Percentiles rank a stretch among this genome's conserved stretches.
These are phyloP conservation scores for Kalmusia sp. DNA, from an alignment of 2,329 filamentous ascomycete species.

Conservation along the genomic window DNA sequence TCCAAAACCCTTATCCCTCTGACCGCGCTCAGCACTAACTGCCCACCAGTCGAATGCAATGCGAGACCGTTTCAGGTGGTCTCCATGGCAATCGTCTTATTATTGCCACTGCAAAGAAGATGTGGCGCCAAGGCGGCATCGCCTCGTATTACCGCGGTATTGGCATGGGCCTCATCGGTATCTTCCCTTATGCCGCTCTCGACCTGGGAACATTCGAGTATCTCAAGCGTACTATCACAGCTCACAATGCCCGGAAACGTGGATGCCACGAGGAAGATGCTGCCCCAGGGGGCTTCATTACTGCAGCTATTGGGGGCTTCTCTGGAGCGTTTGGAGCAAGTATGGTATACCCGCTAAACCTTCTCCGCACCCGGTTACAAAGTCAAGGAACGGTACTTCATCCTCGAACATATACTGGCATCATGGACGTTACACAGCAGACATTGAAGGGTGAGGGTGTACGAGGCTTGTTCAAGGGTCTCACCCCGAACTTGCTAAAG, in stretches of 20 bases:
- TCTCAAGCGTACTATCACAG: slow-evolving; percentile 77
- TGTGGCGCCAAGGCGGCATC: slow-evolving; percentile 79
- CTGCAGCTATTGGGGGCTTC: slow-evolving; percentile 87
- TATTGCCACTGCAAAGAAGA: slow-evolving; percentile 80
- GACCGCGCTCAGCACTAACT: slow-evolving; percentile 6
- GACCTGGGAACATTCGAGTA: slow-evolving; percentile 96
- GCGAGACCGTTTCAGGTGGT: slow-evolving; percentile 87
- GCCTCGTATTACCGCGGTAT: slow-evolving; percentile 87
- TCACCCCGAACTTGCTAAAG: slow-evolving; percentile 95
- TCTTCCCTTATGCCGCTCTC: slow-evolving; percentile 98
- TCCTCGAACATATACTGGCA: slow-evolving; percentile 86
- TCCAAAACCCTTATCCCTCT: background rate
- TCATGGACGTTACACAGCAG: slow-evolving; percentile 84
- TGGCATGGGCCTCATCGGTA: slow-evolving; percentile 91
- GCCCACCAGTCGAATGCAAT: slow-evolving; percentile 76
- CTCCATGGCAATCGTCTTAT: slow-evolving; percentile 84
- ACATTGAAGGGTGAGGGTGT: slow-evolving; percentile 84
- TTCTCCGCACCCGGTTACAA: slow-evolving; percentile 89
- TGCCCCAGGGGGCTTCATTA: slow-evolving; percentile 78
- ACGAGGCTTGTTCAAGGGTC: slow-evolving; percentile 88
- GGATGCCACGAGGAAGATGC: slow-evolving; percentile 83
- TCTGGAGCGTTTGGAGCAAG: slow-evolving; percentile 91
- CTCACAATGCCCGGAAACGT: slow-evolving; percentile 71
- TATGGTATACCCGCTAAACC: slow-evolving; percentile 94
- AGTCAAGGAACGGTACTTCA: slow-evolving; percentile 95